Percentiles rank a stretch among this genome's conserved stretches.
Conservation (phyloP, 176 grass and related monocot genomes). For the Thalia dealbata region DNA sequence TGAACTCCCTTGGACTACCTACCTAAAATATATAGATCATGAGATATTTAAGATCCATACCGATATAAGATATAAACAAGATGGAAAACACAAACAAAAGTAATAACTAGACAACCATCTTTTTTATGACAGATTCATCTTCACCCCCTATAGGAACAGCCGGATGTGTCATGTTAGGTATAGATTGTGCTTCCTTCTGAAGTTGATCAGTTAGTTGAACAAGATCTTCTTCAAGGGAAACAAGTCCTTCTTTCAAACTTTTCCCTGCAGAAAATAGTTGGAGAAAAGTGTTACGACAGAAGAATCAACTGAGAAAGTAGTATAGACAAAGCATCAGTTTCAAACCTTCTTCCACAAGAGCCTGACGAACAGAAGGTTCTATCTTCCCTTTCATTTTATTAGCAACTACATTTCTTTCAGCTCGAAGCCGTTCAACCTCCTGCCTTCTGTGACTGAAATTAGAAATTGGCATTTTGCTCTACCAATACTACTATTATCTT, state of each 20-base stretch:
- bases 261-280: conserved; percentile 41
- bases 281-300: conserved; percentile 1
- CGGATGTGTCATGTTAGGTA: conserved; percentile 84
- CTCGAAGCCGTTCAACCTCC: conserved; percentile 86
- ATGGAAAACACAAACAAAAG: not conserved
- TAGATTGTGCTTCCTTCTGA: conserved; percentile 85
- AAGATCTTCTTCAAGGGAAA: conserved; percentile 76
- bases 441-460: conserved; percentile 81
- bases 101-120: conserved; percentile 42
- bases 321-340: not conserved
- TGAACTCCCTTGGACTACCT: conserved; percentile 57
- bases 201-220: conserved; percentile 70
- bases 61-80: not conserved
- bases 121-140: conserved; percentile 68
- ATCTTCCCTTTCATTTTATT: conserved; percentile 97
- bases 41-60: not conserved
- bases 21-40: conserved; percentile 40
- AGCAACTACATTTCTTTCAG: conserved; percentile 85
- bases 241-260: conserved; percentile 81
- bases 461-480: conserved; percentile 30
- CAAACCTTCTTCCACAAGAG: conserved; percentile 89
- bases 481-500: not conserved
- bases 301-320: not conserved
- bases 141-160: conserved; percentile 68
- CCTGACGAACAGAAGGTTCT: conserved; percentile 63